Evolutionary conservation across 257 asterid genomes (phyloP).

Genomic region (Solanum sejunctum): DNA sequence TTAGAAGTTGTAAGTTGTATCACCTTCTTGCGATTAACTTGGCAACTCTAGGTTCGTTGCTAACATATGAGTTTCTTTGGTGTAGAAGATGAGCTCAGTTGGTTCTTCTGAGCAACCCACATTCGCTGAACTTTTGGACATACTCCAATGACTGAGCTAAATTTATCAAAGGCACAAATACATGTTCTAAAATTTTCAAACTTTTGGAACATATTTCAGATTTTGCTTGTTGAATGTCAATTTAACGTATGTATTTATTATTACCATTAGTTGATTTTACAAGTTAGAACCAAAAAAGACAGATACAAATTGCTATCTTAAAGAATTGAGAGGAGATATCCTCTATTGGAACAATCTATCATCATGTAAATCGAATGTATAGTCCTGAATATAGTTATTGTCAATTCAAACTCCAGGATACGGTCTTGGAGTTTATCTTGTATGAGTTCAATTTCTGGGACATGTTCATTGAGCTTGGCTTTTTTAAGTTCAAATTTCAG

Average conservation of each 20-base stretch:
- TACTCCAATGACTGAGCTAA: background rate
- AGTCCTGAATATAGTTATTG: background rate
- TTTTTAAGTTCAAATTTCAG: background rate
- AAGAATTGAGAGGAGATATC: background rate
- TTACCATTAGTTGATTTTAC: background rate
- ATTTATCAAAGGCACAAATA: background rate
- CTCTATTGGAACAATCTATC: background rate
- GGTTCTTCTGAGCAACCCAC: background rate
- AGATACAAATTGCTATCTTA: background rate
- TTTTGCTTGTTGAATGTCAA: background rate
- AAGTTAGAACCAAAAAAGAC: background rate
- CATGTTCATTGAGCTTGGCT: background rate
- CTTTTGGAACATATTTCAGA: background rate
- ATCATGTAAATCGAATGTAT: background rate
- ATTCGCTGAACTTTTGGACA: background rate
- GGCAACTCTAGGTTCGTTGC: background rate
- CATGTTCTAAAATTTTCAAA: background rate
- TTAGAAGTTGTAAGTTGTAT: background rate
- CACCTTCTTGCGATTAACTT: background rate
- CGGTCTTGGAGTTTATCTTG: background rate
- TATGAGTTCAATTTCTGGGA: background rate
- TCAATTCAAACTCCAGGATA: background rate
- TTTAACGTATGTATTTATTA: background rate
- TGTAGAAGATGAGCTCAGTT: background rate
- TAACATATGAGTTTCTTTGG: background rate